Base-by-base conservation (phyloP, 176 grass and related monocot species). In the Otatea glauca region DNA sequence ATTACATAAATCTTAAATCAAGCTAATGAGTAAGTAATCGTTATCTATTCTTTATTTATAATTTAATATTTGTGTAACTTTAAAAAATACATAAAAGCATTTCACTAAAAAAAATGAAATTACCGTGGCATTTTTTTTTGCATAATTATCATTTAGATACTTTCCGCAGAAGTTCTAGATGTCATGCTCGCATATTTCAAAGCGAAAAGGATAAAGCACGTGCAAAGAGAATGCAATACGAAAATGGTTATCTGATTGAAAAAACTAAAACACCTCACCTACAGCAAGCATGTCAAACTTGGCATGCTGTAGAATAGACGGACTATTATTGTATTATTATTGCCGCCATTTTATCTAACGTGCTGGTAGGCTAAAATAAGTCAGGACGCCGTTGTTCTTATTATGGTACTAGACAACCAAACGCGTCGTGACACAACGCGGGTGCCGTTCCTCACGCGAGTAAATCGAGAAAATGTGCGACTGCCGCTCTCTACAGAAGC, bases 261-360 rank as follows among this genome's bases (percentile, higher is more conserved):
- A 29, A 42, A 80, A 72, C 43, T 58, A 54, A 63, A 58, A 58
- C 55, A 55, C 0, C 1, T 25, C 4, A 24, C 35, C 58, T 16
- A 64, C 35, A 9, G 6, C 56, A 50, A 29, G 39, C 51, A 63
- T 54, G 82, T 89, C 82, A 85, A 85, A 81, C 51, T 70, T 70
- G 43, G 43, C 34, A 63, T 69, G 45, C 45, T 72, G 76, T 58
- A 68, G 29, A 12, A 61, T 27, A 54, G 49, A n/a, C 24, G 17
- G 12, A 12, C 27, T 8, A 38, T 7, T 79, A 25, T 64, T 80
- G 20, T 29, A 29, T 29, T 68, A 76, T 51, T 63, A 49, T 53
- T 45, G 65, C 37, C 4, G 35, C 20, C 25, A 47, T 45, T 63
- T 74, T 76, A 43, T 34, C 65, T 49, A 70, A 77, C 5, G n/a